Evolutionary conservation across 768 basidiomycete species (phyloP).

Genomic region (Tulasnella sp.): DNA sequence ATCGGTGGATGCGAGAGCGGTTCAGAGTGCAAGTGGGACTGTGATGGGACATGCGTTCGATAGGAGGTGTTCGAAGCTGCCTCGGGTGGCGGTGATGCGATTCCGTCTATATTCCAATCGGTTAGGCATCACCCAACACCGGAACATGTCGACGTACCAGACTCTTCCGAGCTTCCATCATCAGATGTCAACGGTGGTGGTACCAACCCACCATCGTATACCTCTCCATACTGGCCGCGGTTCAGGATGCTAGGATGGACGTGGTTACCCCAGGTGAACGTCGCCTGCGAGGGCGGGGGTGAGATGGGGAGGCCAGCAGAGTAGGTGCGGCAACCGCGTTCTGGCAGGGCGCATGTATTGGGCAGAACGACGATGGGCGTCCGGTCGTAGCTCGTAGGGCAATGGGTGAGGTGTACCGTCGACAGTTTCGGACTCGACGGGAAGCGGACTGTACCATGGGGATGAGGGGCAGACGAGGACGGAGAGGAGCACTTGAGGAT

Average conservation of each 20-base stretch:
- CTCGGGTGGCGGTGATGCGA: constrained; percentile 13
- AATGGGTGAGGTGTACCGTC: constrained; percentile 12
- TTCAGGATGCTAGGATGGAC: constrained; percentile 7
- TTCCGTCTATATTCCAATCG: constrained; percentile 3
- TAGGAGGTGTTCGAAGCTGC: not conserved
- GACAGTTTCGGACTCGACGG: constrained; percentile 14
- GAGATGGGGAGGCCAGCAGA: not conserved
- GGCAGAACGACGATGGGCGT: constrained; percentile 13
- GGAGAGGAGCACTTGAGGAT: constrained; percentile 7
- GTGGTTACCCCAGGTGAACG: constrained; percentile 4
- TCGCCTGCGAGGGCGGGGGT: not conserved
- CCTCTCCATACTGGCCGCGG: not conserved
- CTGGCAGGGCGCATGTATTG: constrained; percentile 12
- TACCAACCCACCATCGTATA: not conserved
- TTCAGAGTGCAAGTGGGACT: constrained; percentile 14
- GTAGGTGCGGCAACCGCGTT: constrained; percentile 1
- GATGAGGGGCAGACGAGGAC: not conserved
- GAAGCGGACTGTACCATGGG: constrained; percentile 8
- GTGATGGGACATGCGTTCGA: not conserved
- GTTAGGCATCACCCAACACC: not conserved
- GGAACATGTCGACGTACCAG: constrained; percentile 7
- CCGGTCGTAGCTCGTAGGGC: constrained; percentile 9
- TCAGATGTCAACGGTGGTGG: constrained; percentile 4
- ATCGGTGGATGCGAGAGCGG: constrained; percentile 16
- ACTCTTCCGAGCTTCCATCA: constrained; percentile 14